Conservation (phyloP, 805 yeast genomes). For the Cyberlindnera mycetangii region DNA sequence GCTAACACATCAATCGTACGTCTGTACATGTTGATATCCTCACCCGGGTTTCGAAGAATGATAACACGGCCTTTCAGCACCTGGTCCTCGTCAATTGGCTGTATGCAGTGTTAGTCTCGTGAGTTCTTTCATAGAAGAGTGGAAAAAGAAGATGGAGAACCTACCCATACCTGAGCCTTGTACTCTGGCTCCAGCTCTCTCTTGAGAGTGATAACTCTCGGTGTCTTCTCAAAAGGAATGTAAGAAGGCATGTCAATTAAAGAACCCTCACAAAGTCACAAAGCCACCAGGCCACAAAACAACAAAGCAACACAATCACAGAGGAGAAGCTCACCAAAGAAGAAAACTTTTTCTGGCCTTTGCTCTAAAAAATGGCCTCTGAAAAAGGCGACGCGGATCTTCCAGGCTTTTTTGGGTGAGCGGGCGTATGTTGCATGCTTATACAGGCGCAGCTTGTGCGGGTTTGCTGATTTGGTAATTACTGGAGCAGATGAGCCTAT, state of each 20-base stretch:
- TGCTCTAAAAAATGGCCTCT: too few species aligned
- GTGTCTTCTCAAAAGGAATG: slow-evolving; percentile 18
- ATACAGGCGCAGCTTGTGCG: too few species aligned
- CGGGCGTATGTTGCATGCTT: too few species aligned
- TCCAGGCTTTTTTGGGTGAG: too few species aligned
- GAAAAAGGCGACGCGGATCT: too few species aligned
- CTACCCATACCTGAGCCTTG: slow-evolving; percentile 29
- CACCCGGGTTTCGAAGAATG: slow-evolving; percentile 22
- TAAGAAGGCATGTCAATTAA: slow-evolving; percentile 12
- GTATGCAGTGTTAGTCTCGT: slow-evolving; percentile 1
- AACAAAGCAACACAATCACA: too few species aligned
- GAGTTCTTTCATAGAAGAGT: background rate
- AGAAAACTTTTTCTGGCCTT: too few species aligned
- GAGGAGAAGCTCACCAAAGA: too few species aligned
- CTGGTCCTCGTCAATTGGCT: slow-evolving; percentile 19
- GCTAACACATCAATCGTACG: slow-evolving; percentile 18
- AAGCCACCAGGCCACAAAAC: too few species aligned
- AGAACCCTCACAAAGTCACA: too few species aligned
- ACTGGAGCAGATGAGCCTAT: too few species aligned
- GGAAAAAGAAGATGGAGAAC: background rate
- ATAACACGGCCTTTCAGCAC: slow-evolving; percentile 19
- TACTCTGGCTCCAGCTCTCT: slow-evolving; percentile 26
- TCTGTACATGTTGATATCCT: slow-evolving; percentile 15
- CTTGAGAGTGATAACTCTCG: slow-evolving; percentile 12
- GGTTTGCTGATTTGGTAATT: too few species aligned